phyloP scores from a whole-genome alignment of 495 filamentous ascomycete genomes.

The Trichoderma parareesei region DNA sequence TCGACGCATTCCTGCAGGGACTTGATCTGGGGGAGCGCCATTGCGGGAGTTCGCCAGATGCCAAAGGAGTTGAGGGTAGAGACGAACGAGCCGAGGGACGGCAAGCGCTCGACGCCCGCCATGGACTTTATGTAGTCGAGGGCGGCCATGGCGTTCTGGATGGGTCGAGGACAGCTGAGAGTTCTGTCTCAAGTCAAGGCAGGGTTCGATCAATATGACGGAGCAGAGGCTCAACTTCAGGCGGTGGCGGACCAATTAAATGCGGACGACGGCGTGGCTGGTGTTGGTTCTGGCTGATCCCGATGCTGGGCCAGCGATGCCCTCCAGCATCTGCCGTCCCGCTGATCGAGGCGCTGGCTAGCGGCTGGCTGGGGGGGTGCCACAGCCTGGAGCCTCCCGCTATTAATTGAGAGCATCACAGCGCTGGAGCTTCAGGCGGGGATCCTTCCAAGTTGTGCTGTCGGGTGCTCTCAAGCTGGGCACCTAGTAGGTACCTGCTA shows the following conservation, averaged over 20 bases:
- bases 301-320: neutral
- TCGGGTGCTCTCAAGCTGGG: neutral
- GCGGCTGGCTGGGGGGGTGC: neutral
- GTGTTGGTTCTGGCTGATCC: neutral
- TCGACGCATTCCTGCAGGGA: constrained; percentile 63
- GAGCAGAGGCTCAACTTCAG: neutral
- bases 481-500: neutral
- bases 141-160: neutral
- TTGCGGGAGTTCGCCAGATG: constrained; percentile 22
- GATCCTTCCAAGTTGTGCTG: neutral
- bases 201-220: neutral
- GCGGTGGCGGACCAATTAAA: constrained; percentile 5
- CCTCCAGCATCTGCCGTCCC: neutral
- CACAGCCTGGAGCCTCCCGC: neutral
- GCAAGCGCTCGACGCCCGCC: neutral
- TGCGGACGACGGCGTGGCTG: neutral
- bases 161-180: neutral
- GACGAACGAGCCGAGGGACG: neutral
- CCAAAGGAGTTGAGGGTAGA: neutral
- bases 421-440: neutral
- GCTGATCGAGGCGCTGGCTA: constrained; percentile 3
- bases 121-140: neutral
- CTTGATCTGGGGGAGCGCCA: constrained; percentile 63
- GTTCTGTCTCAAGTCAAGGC: too few species aligned
- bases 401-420: neutral